phyloP scores from a whole-genome alignment of 106 monocot genomes.

The Acanthochlamys bracteata region DNA sequence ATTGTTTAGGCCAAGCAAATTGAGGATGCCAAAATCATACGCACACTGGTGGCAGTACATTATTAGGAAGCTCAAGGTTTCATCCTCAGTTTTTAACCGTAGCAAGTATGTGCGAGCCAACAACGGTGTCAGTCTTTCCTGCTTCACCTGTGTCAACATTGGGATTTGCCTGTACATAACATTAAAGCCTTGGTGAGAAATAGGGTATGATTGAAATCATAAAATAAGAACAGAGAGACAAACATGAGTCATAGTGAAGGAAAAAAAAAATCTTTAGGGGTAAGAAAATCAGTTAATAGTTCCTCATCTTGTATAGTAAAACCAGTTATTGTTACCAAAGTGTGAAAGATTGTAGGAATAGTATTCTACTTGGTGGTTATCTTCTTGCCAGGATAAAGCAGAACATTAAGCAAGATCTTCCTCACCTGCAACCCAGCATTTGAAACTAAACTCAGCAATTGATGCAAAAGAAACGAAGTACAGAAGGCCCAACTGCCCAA shows the following conservation, averaged over 20 bases:
- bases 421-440: constrained; percentile 55
- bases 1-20: not conserved
- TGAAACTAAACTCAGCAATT: not conserved
- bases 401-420: constrained; percentile 83
- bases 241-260: not conserved
- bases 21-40: not conserved
- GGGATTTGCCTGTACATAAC: constrained; percentile 21
- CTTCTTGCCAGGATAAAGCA: constrained; percentile 86
- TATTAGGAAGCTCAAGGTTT: constrained; percentile 38
- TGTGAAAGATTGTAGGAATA: constrained; percentile 80
- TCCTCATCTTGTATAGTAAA: not conserved
- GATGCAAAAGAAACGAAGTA: not conserved
- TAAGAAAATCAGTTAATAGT: no score
- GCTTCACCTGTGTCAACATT: constrained; percentile 14
- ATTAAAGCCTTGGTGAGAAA: not conserved
- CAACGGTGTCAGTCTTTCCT: constrained; percentile 21
- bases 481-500: no score
- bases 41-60: not conserved
- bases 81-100: constrained; percentile 66
- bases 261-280: not conserved
- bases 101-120: constrained; percentile 69
- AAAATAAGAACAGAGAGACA: not conserved
- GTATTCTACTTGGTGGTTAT: constrained; percentile 74
- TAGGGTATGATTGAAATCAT: not conserved
- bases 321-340: constrained; percentile 26